Conservation (phyloP, 2,329 filamentous ascomycete species). For the Aspergillus terreus region DNA sequence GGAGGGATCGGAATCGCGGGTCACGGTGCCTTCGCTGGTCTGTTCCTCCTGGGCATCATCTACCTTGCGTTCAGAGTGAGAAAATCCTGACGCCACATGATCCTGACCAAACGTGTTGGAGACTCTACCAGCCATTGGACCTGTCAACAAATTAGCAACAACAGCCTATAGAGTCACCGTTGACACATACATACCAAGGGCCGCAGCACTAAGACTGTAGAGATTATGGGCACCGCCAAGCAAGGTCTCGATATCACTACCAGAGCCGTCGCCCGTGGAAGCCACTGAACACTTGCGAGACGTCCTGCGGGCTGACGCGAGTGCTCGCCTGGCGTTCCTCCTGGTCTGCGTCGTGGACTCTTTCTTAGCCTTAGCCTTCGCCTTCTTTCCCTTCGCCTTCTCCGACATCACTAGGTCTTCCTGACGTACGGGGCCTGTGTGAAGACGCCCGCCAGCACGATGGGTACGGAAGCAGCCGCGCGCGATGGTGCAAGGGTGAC, state of each 20-base stretch:
- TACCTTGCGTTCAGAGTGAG: too few relatives aligned
- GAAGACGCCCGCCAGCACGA: conserved; percentile 1
- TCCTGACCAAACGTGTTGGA: too few relatives aligned
- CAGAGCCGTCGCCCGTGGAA: not conserved
- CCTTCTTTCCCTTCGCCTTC: not conserved
- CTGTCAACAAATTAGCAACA: too few relatives aligned
- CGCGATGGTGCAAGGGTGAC: conserved; percentile 25
- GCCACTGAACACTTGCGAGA: not conserved
- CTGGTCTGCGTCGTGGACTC: not conserved
- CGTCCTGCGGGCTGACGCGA: not conserved
- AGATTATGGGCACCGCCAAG: not conserved
- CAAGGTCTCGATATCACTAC: not conserved
- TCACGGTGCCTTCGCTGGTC: not conserved
- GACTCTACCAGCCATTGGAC: too few relatives aligned
- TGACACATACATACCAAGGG: not conserved
- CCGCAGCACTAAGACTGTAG: conserved; percentile 2
- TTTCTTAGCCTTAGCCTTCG: not conserved
- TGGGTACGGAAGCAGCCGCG: conserved; percentile 15
- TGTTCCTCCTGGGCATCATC: not conserved
- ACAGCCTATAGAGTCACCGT: too few relatives aligned
- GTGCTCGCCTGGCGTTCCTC: not conserved
- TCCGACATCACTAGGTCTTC: not conserved
- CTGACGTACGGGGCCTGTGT: conserved; percentile 5
- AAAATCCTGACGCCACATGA: too few relatives aligned
- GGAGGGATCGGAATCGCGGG: not conserved